Evolutionary conservation across 2,329 filamentous ascomycete species (phyloP).

Genomic region (Aspergillus eucalypticola): DNA sequence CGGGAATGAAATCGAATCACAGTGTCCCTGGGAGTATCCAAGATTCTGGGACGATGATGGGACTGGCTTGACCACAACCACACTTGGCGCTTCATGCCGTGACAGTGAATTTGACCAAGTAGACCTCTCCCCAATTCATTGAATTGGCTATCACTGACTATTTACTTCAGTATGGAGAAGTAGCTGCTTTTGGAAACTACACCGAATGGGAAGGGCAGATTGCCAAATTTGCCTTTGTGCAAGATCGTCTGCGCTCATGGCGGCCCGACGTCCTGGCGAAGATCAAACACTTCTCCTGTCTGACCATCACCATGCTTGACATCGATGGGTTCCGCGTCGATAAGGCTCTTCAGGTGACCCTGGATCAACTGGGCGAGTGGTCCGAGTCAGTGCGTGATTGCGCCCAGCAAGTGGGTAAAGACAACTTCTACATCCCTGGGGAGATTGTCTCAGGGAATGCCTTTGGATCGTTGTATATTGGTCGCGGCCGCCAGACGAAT

Average conservation of each 20-base stretch:
- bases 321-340: conserved; percentile 67
- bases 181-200: conserved; percentile 62
- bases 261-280: conserved; percentile 57
- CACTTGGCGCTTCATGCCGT: conserved; percentile 8
- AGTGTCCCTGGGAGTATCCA: conserved; percentile 53
- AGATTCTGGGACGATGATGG: conserved; percentile 58
- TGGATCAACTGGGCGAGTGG: conserved; percentile 61
- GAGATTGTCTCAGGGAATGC: conserved; percentile 64
- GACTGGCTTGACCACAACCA: conserved; percentile 3
- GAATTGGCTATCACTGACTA: neutral
- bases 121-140: neutral
- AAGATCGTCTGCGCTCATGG: conserved; percentile 67
- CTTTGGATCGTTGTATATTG: conserved; percentile 62
- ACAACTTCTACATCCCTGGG: conserved; percentile 64
- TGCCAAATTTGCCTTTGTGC: conserved; percentile 65
- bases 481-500: conserved; percentile 58
- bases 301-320: conserved; percentile 60
- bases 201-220: conserved; percentile 64
- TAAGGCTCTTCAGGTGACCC: conserved; percentile 63
- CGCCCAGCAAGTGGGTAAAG: conserved; percentile 55
- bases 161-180: conserved; percentile 53
- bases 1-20: conserved; percentile 52
- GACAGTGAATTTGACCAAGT: conserved; percentile 62
- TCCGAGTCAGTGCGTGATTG: conserved; percentile 58
- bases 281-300: conserved; percentile 62